Evolutionary conservation across 257 asterid species (phyloP), one percentile per base, ranked within the genome.

Genomic region (Linaria vulgaris): DNA sequence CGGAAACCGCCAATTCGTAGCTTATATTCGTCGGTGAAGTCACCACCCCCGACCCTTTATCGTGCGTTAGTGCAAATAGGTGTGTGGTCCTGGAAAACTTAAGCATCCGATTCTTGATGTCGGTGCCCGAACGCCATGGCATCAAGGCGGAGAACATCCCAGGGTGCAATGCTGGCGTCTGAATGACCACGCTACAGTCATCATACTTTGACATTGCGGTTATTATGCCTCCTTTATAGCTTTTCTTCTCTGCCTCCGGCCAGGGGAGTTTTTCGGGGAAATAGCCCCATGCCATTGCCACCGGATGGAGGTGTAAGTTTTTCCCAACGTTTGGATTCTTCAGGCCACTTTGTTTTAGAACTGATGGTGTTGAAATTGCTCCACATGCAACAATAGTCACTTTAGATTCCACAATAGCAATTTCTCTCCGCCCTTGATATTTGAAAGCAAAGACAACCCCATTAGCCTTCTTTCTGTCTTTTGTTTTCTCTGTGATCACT

Each of bases 131-230:
- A 14, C 64, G 21, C 98, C 96, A 88, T 0, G 98, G 95, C 78
- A 75, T 83, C 24, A 88, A 15, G 4, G 75, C 69, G 0, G 96
- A 74, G 72, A 86, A 91, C 85, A 91, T 72, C 7, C 98, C 96
- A 0, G 95, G 98, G 67, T 91, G 98, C 47, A 88, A 64, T 0
- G 90, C 56, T 6, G 96, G 96, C 7, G 96, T 88, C 65, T 91
- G 98, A 9, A 91, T 78, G 6, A 88, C 13, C 3, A 84, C 82
- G 11, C 82, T 94, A 30, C 84, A 82, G n/a, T 89, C 70, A 3
- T 37, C 83, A 0, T 76, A 78, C 34, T 72, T 83, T 0, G 96
- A 83, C 98, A 91, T 88, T 1, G 92, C 84, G 6, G 98, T 88
- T 83, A 91, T 67, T 46, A 91, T 86, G 0, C 78, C 81, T 11